A percentile compares a stretch with the other conserved stretches of the same genome.
phyloP scores from a whole-genome alignment of 1,284 basidiomycete species.

The Chalciporus sp. region DNA sequence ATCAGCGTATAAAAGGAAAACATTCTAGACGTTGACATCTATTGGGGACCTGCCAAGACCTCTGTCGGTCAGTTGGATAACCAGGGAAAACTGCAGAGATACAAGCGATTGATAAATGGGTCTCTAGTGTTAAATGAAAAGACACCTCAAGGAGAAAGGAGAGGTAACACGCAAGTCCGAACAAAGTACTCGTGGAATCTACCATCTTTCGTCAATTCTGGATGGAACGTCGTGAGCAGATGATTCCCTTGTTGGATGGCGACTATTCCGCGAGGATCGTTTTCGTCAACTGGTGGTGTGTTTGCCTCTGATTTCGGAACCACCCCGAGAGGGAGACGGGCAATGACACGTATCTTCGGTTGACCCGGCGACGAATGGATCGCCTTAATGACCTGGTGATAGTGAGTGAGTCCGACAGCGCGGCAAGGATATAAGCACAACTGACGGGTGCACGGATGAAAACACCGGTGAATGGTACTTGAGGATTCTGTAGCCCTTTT shows the following conservation, averaged over 20 bases:
- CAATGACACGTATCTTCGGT: slow-evolving; percentile 67
- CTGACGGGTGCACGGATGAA: slow-evolving; percentile 94
- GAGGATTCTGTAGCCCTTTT: slow-evolving; percentile 60
- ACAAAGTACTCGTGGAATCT: slow-evolving; percentile 92
- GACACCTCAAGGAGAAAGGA: slow-evolving; percentile 14
- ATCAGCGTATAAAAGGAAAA: too few relatives aligned
- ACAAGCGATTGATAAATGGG: too few relatives aligned
- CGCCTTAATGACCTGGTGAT: slow-evolving; percentile 59
- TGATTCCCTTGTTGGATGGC: slow-evolving; percentile 86
- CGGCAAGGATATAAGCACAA: slow-evolving; percentile 12
- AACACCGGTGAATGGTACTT: slow-evolving; percentile 78
- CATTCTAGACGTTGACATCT: too few relatives aligned
- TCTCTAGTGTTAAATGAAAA: neutral
- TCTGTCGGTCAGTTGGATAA: too few relatives aligned
- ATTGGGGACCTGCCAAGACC: too few relatives aligned
- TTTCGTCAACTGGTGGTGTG: slow-evolving; percentile 33
- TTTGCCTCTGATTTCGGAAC: slow-evolving; percentile 52
- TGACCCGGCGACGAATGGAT: slow-evolving; percentile 47
- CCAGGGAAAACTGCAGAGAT: too few relatives aligned
- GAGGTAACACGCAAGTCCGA: slow-evolving; percentile 56
- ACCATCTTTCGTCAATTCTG: slow-evolving; percentile 86
- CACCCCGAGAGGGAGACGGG: slow-evolving; percentile 66
- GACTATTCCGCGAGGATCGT: slow-evolving; percentile 70
- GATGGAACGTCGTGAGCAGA: slow-evolving; percentile 92
- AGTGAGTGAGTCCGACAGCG: neutral